These are phyloP conservation scores for Fraxinus albicans DNA, from an alignment of 305 asterid genomes.

Conservation along the genomic window DNA sequence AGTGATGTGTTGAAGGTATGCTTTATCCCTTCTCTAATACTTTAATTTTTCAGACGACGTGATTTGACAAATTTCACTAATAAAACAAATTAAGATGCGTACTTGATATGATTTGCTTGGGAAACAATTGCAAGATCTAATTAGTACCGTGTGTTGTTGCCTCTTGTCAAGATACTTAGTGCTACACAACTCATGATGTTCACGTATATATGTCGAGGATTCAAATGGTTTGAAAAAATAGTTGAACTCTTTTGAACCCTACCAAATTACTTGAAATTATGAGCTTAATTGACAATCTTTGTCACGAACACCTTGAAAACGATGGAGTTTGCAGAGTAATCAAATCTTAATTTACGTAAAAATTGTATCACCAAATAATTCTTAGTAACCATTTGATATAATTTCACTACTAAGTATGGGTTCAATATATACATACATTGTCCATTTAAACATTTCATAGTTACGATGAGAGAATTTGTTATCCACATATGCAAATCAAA, in stretches of 20 bases:
- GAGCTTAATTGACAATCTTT: neutral
- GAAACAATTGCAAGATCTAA: neutral
- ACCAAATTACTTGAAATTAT: neutral
- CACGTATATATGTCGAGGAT: neutral
- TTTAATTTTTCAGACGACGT: no score
- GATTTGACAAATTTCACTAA: neutral
- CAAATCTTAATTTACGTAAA: neutral
- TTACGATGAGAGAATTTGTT: neutral
- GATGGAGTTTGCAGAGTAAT: neutral
- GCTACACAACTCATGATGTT: neutral
- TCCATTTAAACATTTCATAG: no score
- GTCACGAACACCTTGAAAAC: no score
- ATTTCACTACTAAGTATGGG: no score
- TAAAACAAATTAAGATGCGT: no score
- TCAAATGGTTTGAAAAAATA: neutral
- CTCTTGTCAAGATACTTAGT: neutral
- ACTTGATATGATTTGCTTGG: no score
- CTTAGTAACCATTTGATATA: neutral
- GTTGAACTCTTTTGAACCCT: neutral
- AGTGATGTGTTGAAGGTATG: neutral
- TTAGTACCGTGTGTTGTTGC: neutral
- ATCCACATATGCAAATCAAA: neutral
- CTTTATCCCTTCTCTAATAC: neutral
- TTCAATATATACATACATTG: no score
- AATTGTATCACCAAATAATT: neutral